A percentile compares a stretch with the other conserved stretches of the same genome.
Conservation (phyloP, 2,329 filamentous ascomycete species). For the Stagonosporopsis chrysanthemi region DNA sequence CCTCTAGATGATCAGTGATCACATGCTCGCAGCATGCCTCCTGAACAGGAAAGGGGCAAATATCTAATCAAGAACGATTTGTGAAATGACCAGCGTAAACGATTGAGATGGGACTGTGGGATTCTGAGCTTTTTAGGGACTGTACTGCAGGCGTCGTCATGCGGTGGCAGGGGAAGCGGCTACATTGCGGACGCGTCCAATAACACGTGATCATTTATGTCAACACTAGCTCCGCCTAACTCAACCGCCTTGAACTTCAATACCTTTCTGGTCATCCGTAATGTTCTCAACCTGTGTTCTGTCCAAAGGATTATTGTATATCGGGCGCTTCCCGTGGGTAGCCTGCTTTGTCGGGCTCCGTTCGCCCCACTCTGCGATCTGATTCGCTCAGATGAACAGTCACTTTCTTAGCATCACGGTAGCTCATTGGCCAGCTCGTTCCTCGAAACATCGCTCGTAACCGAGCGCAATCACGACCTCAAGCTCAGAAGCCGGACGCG, state of each 20-base stretch:
- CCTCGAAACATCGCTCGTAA: not conserved
- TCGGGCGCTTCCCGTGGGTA: not conserved
- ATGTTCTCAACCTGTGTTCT: slow-evolving; percentile 10
- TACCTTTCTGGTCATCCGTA: not conserved
- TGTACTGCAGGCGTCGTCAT: not conserved
- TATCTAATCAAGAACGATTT: not conserved
- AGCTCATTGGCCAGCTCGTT: slow-evolving; percentile 11
- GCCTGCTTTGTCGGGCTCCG: not conserved
- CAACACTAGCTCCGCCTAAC: not conserved
- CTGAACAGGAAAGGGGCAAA: slow-evolving; percentile 20
- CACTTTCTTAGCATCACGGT: not conserved
- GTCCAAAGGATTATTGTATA: not conserved
- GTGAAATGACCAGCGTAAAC: not conserved
- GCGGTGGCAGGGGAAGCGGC: not conserved
- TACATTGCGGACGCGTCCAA: not conserved
- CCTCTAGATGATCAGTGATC: slow-evolving; percentile 9
- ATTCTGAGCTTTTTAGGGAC: not conserved
- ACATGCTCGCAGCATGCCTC: slow-evolving; percentile 35
- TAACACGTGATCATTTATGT: slow-evolving; percentile 9
- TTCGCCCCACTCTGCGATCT: not conserved
- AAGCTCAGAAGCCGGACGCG: slow-evolving; percentile 1
- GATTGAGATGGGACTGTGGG: not conserved
- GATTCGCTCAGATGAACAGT: not conserved
- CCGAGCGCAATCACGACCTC: slow-evolving; percentile 1
- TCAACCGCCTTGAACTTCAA: slow-evolving; percentile 2